Conservation (phyloP, 768 basidiomycete species). For the Pholiota molesta region DNA sequence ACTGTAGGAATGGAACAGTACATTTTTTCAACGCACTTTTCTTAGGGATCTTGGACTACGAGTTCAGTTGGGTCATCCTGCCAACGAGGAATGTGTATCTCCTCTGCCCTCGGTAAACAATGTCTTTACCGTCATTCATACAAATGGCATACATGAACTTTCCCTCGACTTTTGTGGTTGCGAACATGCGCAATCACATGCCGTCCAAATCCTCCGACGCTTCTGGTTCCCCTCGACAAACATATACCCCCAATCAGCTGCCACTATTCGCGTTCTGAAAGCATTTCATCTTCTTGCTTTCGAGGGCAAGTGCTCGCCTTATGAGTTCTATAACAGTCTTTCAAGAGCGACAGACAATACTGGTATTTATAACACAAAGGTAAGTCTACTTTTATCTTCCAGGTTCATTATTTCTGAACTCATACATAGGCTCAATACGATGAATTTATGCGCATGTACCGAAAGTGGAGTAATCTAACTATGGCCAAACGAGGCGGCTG, state of each 20-base stretch:
- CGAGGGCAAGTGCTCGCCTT: background rate
- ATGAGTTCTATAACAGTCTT: background rate
- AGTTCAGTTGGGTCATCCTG: constrained; percentile 31
- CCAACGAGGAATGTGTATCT: constrained; percentile 15
- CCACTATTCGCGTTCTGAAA: background rate
- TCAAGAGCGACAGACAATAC: background rate
- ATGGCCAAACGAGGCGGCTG: constrained; percentile 19
- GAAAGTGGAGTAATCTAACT: constrained; percentile 17
- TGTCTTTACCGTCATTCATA: constrained; percentile 33
- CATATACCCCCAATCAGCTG: background rate
- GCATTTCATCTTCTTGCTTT: background rate
- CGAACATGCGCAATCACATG: constrained; percentile 5
- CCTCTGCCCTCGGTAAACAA: constrained; percentile 10
- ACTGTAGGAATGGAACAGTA: constrained; percentile 24
- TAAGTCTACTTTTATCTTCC: background rate
- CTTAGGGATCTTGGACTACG: constrained; percentile 28
- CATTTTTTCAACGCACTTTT: constrained; percentile 15
- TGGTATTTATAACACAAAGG: background rate
- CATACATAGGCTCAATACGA: constrained; percentile 2
- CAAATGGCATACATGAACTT: constrained; percentile 33
- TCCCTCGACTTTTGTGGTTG: constrained; percentile 36
- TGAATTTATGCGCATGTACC: constrained; percentile 14
- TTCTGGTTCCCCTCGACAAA: background rate
- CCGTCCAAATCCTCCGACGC: constrained; percentile 1
- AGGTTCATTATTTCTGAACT: too few relatives aligned